Percentiles rank a stretch among this genome's conserved stretches.
Conservation (phyloP, 2,329 filamentous ascomycete species). For the Akanthomyces lecanii region DNA sequence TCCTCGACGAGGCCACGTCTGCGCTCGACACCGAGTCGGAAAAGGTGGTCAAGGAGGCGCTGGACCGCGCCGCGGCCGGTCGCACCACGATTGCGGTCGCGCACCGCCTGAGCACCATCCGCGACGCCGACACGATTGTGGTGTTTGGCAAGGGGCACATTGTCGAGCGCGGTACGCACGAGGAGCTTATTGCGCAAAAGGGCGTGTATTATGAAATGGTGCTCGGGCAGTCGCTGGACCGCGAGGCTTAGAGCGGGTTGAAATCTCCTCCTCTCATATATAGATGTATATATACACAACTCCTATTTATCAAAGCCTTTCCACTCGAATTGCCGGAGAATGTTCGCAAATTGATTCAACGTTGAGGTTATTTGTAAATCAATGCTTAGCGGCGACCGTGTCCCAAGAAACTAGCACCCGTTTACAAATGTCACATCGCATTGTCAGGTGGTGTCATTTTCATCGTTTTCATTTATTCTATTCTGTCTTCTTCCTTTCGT, state of each 20-base stretch:
- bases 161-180: conserved; percentile 58
- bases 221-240: conserved; percentile 39
- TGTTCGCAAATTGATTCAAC: too few relatives aligned
- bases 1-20: conserved; percentile 69
- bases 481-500: too few relatives aligned
- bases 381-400: too few relatives aligned
- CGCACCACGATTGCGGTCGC: conserved; percentile 61
- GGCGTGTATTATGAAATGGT: conserved; percentile 54
- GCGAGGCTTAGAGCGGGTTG: conserved; percentile 23
- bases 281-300: neutral
- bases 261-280: neutral
- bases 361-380: too few relatives aligned
- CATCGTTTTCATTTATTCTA: too few relatives aligned
- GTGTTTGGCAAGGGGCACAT: conserved; percentile 48
- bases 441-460: too few relatives aligned
- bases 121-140: conserved; percentile 59
- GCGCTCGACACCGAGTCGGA: conserved; percentile 63
- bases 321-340: too few relatives aligned
- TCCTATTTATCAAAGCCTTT: neutral
- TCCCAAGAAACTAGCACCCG: too few relatives aligned
- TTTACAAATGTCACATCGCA: too few relatives aligned
- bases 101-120: conserved; percentile 52
- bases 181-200: conserved; percentile 47
- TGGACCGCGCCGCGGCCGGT: conserved; percentile 43
- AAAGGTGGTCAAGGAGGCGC: conserved; percentile 58